Evolutionary conservation across 139 green algal species (phyloP), one percentile per base, ranked within the genome.

Genomic region (Micractinium sp.): DNA sequence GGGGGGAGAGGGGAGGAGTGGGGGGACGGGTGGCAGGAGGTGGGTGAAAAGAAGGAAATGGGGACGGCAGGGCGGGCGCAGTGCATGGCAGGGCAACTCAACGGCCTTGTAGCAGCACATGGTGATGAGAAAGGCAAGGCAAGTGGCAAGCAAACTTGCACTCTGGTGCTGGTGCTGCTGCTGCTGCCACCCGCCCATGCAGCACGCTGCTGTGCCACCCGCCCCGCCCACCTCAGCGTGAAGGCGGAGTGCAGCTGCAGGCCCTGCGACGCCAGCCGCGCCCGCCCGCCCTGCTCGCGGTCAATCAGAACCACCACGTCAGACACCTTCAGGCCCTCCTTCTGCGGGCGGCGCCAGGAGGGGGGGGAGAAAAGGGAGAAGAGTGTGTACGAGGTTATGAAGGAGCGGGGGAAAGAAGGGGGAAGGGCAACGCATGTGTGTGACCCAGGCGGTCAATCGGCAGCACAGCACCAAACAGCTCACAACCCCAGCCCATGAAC

Each of bases 281-380:
- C 93, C 39, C 90, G 87, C 20, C 98, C 98, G 53, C 98, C 98
- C 93, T 99, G 98, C 94, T 99, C 93, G n/a, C 98, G 94, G 91
- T 99, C 98, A 82, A 99, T 99, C 14, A 99, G 95, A 67, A 99
- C 98, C 75, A 99, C 98, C 39, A 99, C 97, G 84, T 93, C 90
- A 35, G 35, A 94, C 33, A 97, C 94, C 3, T 95, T 76, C 2
- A 99, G 91, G 0, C 97, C 97, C n/a, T 99, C 82, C 77, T 95
- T 94, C 1, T 78, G 47, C 38, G 98, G 94, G 23, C 5, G 27
- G 2, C 31, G 14, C n/a, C n/a, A 60, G 33, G 15, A 12, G 20
- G 76, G 33, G 1, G 33, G 36, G 36, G 36, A 14, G 9, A 12
- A 18, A 56, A 60, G 47, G 47, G 47, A 9, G 47, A 56, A 41